Evolutionary conservation across 306 rosid species (phyloP), one percentile per base, ranked within the genome.

Genomic region (Sechiopsis laciniata): DNA sequence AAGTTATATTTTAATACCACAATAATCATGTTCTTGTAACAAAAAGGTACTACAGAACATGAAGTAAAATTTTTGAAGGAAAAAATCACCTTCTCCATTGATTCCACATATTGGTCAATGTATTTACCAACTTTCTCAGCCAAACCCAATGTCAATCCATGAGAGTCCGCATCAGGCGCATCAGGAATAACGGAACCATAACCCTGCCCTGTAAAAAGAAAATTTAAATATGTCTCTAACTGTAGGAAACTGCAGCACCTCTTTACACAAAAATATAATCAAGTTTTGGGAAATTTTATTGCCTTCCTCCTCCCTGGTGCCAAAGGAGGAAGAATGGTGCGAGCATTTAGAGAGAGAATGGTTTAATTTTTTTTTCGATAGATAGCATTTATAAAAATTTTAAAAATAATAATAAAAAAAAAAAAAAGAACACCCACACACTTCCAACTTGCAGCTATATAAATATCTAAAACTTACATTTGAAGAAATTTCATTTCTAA

Each of bases 1-100:
- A 37, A 37, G 45, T 37, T 37, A 42, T 42, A 42, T 42, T 42
- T 42, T 42, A 42, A 42, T 7, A 42, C 48, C 48, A 42, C 48
- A 42, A 42, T 8, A 40, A 40, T 5, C 46, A 8, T 8, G 48
- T 42, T 42, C 48, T 42, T 42, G 11, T 42, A 42, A 42, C 48
- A 42, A 9, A 42, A 42, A 42, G 12, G 48, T 9, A 42, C 12
- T 55, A 32, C 21, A 17, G 14, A 55, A 72, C 7, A 54, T 32
- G 45, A 16, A 72, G 21, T 55, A 10, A 3, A 45, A 26, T 6
- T 63, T 64, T 1, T 55, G 0, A 55, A 19, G 26, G 7, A 75
- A 37, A 77, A 57, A 58, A 75, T 65, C 81, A 93, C 97, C 99
- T 94, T 90, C 80, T 94, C 99, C 99, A 94, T 94, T 50, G 95